Base-by-base conservation (phyloP, 2,329 filamentous ascomycete species). In the Incumbomyces lentus region DNA sequence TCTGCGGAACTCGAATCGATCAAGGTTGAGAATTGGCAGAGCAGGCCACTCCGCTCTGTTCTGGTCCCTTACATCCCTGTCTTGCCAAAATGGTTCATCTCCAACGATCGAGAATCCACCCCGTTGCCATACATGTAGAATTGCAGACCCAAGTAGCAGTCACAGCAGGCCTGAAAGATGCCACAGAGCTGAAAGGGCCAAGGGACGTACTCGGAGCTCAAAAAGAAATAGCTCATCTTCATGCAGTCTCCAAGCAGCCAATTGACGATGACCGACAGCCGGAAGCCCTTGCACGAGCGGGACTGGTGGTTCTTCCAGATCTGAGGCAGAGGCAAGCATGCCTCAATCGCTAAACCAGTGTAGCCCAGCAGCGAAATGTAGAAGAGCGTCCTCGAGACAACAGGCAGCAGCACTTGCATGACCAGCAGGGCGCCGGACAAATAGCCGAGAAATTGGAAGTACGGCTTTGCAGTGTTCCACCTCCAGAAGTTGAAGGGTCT, bases 401-500 rank as follows among this genome's bases (percentile, higher is more conserved):
- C 64, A 2, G 70, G 68, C 16, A 80, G 59, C 26, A 78, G 59
- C 13, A 78, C 46, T 49, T 81, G 77, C 34, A 79, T 60, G 12
- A 72, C 63, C 33, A 73, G 60, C 30, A 81, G 63, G 0, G 57
- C 56, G 14, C 62, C 61, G 16, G 68, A 65, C 54, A 78, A 74
- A 60, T 77, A 78, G 8, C 63, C 65, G 13, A 81, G 56, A 57
- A 76, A 79, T 19, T 68, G 63, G 75, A 76, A 81, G 52, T 64
- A 72, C 56, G 77, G 76, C 47, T 71, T 68, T 16, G 71, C 63
- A 46, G 62, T 65, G 52, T 67, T 71, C 78, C 78, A 82, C 57
- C 78, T 76, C 78, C 78, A 82, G 60, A 82, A 82, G 45, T 72
- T 68, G 56, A 73, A 81, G 0, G 78, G 78, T 30, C 78, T 66